These are phyloP conservation scores for Boletus rufocinnamomeus DNA, from an alignment of 768 basidiomycete genomes.

Conservation along the genomic window DNA sequence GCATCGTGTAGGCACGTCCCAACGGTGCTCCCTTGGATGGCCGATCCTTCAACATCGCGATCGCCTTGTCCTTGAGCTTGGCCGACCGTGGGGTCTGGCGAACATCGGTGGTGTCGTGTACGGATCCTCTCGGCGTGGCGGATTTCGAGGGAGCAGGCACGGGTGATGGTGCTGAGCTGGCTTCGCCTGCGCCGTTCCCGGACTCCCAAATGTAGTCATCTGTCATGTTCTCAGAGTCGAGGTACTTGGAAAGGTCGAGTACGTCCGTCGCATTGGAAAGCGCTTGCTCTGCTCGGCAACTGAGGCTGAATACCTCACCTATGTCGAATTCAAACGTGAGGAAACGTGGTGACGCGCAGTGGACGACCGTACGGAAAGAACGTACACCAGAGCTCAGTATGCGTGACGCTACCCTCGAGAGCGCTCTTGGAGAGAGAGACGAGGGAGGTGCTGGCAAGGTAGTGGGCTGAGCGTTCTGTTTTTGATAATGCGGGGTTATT, in stretches of 20 bases:
- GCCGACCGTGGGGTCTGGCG: background rate
- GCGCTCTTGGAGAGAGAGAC: slow-evolving; percentile 5
- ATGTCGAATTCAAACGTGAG: slow-evolving; percentile 7
- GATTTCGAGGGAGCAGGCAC: background rate
- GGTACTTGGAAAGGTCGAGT: slow-evolving; percentile 9
- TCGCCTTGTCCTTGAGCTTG: slow-evolving; percentile 4
- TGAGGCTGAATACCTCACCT: slow-evolving; percentile 13
- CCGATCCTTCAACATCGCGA: slow-evolving; percentile 1
- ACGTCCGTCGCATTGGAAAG: background rate
- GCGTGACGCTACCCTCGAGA: background rate
- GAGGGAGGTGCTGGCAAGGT: slow-evolving; percentile 12
- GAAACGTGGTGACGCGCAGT: too few relatives aligned
- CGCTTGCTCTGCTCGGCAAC: slow-evolving; percentile 2
- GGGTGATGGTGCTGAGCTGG: background rate
- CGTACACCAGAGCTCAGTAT: slow-evolving; percentile 16
- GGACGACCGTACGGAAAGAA: background rate
- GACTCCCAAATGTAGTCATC: background rate
- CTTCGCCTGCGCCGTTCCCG: background rate
- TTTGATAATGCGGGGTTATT: slow-evolving; percentile 12
- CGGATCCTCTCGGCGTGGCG: background rate
- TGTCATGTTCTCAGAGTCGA: background rate
- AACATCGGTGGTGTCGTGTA: background rate
- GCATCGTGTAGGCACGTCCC: slow-evolving; percentile 23
- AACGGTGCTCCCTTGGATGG: slow-evolving; percentile 1
- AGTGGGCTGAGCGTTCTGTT: slow-evolving; percentile 7